Evolutionary conservation across 2,329 filamentous ascomycete species (phyloP).

Genomic region (Ascochyta koolunga): DNA sequence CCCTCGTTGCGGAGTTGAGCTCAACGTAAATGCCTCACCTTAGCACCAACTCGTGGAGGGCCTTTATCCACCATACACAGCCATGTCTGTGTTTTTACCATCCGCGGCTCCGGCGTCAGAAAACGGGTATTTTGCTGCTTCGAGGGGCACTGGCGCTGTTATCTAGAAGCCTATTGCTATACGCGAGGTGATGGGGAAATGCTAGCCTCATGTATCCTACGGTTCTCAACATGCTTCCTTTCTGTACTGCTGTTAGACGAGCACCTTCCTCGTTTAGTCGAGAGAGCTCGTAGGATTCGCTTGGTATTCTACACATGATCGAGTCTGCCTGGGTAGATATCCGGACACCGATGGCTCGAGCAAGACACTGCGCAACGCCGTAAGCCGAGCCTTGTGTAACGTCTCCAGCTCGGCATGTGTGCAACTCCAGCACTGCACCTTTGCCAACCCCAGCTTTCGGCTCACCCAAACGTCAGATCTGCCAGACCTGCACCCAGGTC

Average conservation of each 20-base stretch:
- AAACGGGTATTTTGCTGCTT: slow-evolving; percentile 14
- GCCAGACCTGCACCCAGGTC: slow-evolving; percentile 1
- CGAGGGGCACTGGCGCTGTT: slow-evolving; percentile 1
- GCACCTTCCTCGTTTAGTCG: slow-evolving; percentile 17
- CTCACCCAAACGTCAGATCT: not conserved
- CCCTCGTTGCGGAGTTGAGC: slow-evolving; percentile 6
- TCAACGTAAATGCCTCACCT: slow-evolving; percentile 17
- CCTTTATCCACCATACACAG: slow-evolving; percentile 18
- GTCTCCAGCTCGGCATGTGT: not conserved
- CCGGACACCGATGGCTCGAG: not conserved
- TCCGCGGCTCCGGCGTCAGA: slow-evolving; percentile 9
- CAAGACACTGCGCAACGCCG: slow-evolving; percentile 3
- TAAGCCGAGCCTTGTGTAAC: slow-evolving; percentile 10
- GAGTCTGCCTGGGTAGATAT: not conserved
- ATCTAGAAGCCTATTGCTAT: slow-evolving; percentile 8
- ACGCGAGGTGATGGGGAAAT: not conserved
- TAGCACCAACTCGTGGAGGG: slow-evolving; percentile 9
- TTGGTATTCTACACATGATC: slow-evolving; percentile 12
- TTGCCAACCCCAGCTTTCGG: slow-evolving; percentile 1
- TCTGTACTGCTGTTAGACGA: slow-evolving; percentile 7
- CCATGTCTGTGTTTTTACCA: not conserved
- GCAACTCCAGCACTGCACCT: not conserved
- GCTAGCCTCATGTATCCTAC: slow-evolving; percentile 12
- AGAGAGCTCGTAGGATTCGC: slow-evolving; percentile 5
- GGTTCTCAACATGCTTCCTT: not conserved